Evolutionary conservation across 768 basidiomycete genomes (phyloP).

Genomic region (Chalciporus pseudorubinellus): DNA sequence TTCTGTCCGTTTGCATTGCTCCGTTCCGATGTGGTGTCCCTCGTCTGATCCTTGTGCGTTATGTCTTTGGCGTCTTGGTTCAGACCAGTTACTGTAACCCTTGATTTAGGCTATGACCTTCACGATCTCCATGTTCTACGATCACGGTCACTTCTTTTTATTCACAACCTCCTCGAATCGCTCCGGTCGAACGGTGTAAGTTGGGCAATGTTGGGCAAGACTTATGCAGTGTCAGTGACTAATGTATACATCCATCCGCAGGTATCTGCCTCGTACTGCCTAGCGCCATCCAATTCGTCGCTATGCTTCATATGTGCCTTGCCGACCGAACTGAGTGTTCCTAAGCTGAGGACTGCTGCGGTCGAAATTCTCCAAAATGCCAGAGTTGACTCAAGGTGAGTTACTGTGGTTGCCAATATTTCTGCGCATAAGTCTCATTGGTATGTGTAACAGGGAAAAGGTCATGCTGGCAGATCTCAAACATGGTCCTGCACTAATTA

Average conservation of each 20-base stretch:
- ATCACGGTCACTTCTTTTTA: constrained; percentile 57
- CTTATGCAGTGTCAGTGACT: background rate
- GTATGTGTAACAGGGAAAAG: constrained; percentile 37
- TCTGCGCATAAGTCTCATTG: background rate
- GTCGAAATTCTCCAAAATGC: constrained; percentile 46
- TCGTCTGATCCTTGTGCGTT: constrained; percentile 57
- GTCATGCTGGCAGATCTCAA: constrained; percentile 51
- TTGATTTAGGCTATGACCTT: constrained; percentile 53
- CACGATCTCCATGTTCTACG: constrained; percentile 68
- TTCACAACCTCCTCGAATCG: constrained; percentile 60
- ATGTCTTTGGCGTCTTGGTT: background rate
- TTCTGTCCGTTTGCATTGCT: constrained; percentile 58
- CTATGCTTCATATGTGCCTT: constrained; percentile 58
- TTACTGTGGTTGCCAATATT: constrained; percentile 10
- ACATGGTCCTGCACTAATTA: constrained; percentile 52
- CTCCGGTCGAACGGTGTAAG: constrained; percentile 62
- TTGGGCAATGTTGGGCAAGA: constrained; percentile 22
- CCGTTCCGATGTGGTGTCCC: constrained; percentile 64
- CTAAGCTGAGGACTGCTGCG: constrained; percentile 41
- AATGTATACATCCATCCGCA: constrained; percentile 26
- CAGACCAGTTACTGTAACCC: background rate
- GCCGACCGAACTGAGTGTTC: constrained; percentile 42
- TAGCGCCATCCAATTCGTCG: constrained; percentile 59
- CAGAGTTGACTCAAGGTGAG: constrained; percentile 43
- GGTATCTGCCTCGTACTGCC: constrained; percentile 61